Evolutionary conservation across 1,284 basidiomycete species (phyloP), one percentile per base, ranked within the genome.

Genomic region (Calocybe gambosa): DNA sequence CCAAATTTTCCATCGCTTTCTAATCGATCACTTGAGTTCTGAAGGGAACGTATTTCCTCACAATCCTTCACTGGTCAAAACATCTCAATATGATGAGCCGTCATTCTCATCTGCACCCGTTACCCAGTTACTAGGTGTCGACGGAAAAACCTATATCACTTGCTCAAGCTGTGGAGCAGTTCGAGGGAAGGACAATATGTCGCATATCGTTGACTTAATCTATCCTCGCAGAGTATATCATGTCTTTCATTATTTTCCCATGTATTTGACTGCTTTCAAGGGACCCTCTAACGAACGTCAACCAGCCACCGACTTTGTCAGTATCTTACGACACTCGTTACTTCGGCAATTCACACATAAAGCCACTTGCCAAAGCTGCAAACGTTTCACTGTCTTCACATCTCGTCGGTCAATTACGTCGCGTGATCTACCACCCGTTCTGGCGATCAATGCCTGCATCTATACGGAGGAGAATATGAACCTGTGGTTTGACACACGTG

Each of bases 1-100:
- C 25, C 96, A 98, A 66, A 82, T 82, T 18, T 94, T 97, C 70
- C 93, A 98, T 63, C 84, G 94, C 20, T 98, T 97, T 71, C 73
- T 98, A 23, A 68, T 98, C 34, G 93, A 95, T 52, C 80, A 82
- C 51, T 71, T 93, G 51, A 78, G 75, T 49, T 71, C 74, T 2
- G 89, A 92, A 63, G 82, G 82, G 2, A 85, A 82, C 52, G 62
- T 63, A 13, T 80, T 76, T 52, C 77, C 80, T 13, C 66, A 76
- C 25, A 88, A 86, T 54, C 81, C 80, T 1, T 52, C 59, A 7
- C 55, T 86, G 7, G 58, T 80, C 25, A 72, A 67, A 55, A 41
- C 26, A 57, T 61, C 21, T 50, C 58, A 26, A 50, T 51, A 55
- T 21, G 55, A 64, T 44, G 51, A 62, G 25, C 59, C 61, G 33